Base-by-base conservation (phyloP, 2,329 filamentous ascomycete genomes). In the Colletotrichum tofieldiae region DNA sequence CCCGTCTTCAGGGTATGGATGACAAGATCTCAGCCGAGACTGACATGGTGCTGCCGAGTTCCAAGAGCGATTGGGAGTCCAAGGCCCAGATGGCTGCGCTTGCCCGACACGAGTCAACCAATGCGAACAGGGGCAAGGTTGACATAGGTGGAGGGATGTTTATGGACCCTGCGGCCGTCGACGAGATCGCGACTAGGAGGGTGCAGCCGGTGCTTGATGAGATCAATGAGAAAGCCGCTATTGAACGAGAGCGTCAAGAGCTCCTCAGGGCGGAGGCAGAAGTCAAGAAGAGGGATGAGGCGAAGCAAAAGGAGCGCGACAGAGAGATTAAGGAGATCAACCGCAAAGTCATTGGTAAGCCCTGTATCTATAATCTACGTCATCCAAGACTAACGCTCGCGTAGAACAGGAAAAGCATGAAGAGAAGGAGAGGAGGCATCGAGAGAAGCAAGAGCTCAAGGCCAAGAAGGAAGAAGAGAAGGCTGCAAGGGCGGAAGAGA, bases 141-240 rank as follows among this genome's bases (percentile, higher is more conserved):
- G 85, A 96, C 74, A 90, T 98, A 66, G 95, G 96, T 5, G 92
- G 93, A 55, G 94, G 94, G 9, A 94, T 90, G 77, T 95, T 92
- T 77, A 91, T 98, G 85, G 90, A 94, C 47, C 91, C 93, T 76
- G 86, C 90, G 6, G 93, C 95, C 59, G 90, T 98, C 20, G 91
- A 98, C 74, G 90, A 90, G 7, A 93, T 98, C 75, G 95, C 95
- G 3, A 88, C 90, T 16, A 90, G 88, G 56, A 91, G 92, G 75
- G 89, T 98, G 20, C 93, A 96, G 79, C 95, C 95, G 5, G 91
- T 96, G 0, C 81, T 98, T 7, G 92, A 98, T 75, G 93, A 97
- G 75, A 96, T 98, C 73, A 91, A 92, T 65, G 91, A 93, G 63
- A 93, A 92, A 78, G 93, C 93, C 0, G 93, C 95, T 78, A 87